A percentile compares a stretch with the other conserved stretches of the same genome.
Conservation (phyloP, 352 stramenopile genomes). For the Detonula confervacea region DNA sequence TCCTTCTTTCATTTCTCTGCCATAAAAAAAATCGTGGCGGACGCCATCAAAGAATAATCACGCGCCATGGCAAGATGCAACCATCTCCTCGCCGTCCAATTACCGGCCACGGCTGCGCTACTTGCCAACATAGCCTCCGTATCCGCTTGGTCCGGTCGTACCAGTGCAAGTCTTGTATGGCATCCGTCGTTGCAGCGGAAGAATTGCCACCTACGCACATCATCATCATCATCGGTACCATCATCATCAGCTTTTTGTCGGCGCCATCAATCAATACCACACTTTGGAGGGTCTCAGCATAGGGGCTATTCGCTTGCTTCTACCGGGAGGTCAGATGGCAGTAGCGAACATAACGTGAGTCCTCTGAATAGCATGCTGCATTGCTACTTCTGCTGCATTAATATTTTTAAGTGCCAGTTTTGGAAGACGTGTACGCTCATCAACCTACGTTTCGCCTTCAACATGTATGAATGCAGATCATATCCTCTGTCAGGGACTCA, state of each 20-base stretch:
- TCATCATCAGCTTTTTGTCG: slow-evolving; percentile 15
- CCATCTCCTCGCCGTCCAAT: slow-evolving; percentile 11
- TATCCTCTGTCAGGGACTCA: slow-evolving; percentile 34
- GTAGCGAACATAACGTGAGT: slow-evolving; percentile 12
- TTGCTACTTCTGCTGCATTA: no score
- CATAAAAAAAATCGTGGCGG: no score
- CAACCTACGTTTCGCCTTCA: no score
- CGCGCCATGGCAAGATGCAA: slow-evolving; percentile 7
- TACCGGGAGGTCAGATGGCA: not conserved
- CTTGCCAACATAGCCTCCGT: slow-evolving; percentile 9
- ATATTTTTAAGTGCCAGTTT: no score
- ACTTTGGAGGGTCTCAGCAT: slow-evolving; percentile 1
- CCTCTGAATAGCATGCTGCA: not conserved
- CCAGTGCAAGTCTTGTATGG: slow-evolving; percentile 12
- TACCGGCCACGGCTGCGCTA: slow-evolving; percentile 14
- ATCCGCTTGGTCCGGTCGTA: slow-evolving; percentile 2
- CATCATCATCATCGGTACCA: slow-evolving; percentile 10
- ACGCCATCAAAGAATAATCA: not conserved
- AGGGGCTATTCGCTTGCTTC: slow-evolving; percentile 13
- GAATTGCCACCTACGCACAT: slow-evolving; percentile 11
- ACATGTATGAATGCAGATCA: slow-evolving; percentile 13
- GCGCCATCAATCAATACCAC: no score
- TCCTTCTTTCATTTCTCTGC: no score
- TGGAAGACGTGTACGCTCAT: no score
- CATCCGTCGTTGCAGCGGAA: not conserved